Conservation (phyloP, 495 filamentous ascomycete genomes). For the Penicillium parvum region DNA sequence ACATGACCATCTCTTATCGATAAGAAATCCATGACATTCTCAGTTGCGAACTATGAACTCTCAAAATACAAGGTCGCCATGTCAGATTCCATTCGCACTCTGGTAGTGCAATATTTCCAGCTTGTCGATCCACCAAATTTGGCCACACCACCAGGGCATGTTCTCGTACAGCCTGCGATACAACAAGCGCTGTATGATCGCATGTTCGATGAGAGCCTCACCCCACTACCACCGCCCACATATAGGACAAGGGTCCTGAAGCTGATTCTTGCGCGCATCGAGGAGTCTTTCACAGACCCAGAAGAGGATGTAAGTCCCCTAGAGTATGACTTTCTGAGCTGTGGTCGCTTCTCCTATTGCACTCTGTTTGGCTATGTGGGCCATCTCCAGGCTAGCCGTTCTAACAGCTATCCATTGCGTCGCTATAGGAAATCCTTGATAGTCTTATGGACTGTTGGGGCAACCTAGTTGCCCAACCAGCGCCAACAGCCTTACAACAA, state of each 20-base stretch:
- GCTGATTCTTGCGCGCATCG: conserved; percentile 58
- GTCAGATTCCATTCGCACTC: conserved; percentile 17
- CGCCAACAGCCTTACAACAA: conserved; percentile 55
- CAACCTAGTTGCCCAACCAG: conserved; percentile 51
- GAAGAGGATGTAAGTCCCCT: conserved; percentile 71
- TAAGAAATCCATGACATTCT: neutral
- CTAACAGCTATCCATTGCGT: neutral
- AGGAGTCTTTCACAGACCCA: conserved; percentile 65
- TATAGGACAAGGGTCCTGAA: conserved; percentile 75
- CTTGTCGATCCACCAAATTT: conserved; percentile 54
- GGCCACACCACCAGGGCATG: conserved; percentile 47
- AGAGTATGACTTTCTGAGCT: no score
- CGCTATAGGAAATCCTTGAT: conserved; percentile 73
- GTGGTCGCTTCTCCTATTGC: conserved; percentile 1
- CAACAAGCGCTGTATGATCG: conserved; percentile 59
- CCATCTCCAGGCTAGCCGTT: neutral
- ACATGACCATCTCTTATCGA: conserved; percentile 9
- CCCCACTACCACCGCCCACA: conserved; percentile 54
- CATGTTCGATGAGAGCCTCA: conserved; percentile 56
- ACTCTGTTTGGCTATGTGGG: conserved; percentile 1
- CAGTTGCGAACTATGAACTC: no score
- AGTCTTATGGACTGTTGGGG: conserved; percentile 61
- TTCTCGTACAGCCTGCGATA: conserved; percentile 48
- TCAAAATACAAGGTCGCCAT: conserved; percentile 3
- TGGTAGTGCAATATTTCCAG: conserved; percentile 62